Evolutionary conservation across 371 early-diverging fungal species (phyloP), one percentile per base, ranked within the genome.

Genomic region (Lichtheimia hyalospora): DNA sequence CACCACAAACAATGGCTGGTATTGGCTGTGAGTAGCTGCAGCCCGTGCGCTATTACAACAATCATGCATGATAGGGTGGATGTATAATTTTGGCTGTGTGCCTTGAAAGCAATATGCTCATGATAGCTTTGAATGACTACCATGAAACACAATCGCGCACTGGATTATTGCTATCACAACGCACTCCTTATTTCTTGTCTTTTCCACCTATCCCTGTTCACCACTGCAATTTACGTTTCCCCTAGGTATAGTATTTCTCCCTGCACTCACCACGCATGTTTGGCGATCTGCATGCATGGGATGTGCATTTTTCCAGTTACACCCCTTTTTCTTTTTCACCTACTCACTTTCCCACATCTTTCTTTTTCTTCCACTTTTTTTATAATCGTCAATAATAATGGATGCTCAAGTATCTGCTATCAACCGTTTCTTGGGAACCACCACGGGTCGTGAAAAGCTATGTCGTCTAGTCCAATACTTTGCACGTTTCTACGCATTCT

Each of bases 381-480:
- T 49, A 39, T 28, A 3, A 46, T 5, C 16, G 5, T 7, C 7
- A 16, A 55, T 23, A 42, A 39, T 24, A 2, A 25, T 60, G 44
- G 39, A 60, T 39, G 43, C 53, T n/a, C 60, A 60, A 52, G 60
- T 60, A 0, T 20, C 20, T 27, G 15, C 52, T 25, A n/a, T 60
- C 20, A 73, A 71, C 51, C 49, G 58, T 12, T 87, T 69, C 64
- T 71, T 86, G 10, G 74, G 68, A 51, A 85, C 86, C 8, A 89
- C 90, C 5, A 78, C 74, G 1, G 93, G 92, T 41, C 85, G 93
- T 55, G 93, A 92, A 71, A 92, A 93, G 66, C 60, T 81, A 1
- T 92, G 89, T 66, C 79, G 92, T 52, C 58, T 83, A 13, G 79
- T 90, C 1, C 93, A 92, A 67, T 91, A 91, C 75, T 84, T 90